Conservation (phyloP, 2,329 filamentous ascomycete genomes). For the Lachnellula occidentalis region DNA sequence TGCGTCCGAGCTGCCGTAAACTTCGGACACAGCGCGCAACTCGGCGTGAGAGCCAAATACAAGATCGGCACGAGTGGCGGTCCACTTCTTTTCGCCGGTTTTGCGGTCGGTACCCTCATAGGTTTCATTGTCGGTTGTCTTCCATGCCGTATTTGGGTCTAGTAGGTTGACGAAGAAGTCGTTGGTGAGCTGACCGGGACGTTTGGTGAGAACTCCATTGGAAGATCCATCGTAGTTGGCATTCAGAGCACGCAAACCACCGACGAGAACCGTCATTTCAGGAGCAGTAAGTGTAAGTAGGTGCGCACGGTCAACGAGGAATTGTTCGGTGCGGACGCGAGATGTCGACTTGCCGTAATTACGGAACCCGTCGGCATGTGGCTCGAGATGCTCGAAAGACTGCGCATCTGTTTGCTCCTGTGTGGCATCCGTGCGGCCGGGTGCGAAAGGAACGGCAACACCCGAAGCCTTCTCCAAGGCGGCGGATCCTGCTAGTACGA, state of each 20-base stretch:
- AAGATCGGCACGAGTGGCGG: constrained; percentile 49
- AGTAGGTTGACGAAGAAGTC: constrained; percentile 59
- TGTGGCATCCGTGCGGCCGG: constrained; percentile 51
- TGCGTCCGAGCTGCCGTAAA: constrained; percentile 46
- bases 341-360: constrained; percentile 48
- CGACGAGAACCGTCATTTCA: constrained; percentile 50
- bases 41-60: constrained; percentile 54
- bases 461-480: constrained; percentile 50
- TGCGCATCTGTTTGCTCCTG: constrained; percentile 50
- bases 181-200: constrained; percentile 50
- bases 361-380: constrained; percentile 52
- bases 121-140: constrained; percentile 39
- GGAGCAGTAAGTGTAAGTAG: constrained; percentile 50
- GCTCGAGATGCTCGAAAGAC: constrained; percentile 49
- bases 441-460: constrained; percentile 46
- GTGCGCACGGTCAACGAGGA: constrained; percentile 52
- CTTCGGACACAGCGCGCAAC: constrained; percentile 50
- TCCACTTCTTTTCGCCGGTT: constrained; percentile 51
- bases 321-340: constrained; percentile 47
- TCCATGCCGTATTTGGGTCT: constrained; percentile 50
- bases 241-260: constrained; percentile 50
- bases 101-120: constrained; percentile 51
- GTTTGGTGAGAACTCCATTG: constrained; percentile 49
- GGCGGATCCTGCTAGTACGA: constrained; percentile 50
- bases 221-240: constrained; percentile 51